phyloP scores from a whole-genome alignment of 108 stramenopile genomes.

The Cyclotella baltica region DNA sequence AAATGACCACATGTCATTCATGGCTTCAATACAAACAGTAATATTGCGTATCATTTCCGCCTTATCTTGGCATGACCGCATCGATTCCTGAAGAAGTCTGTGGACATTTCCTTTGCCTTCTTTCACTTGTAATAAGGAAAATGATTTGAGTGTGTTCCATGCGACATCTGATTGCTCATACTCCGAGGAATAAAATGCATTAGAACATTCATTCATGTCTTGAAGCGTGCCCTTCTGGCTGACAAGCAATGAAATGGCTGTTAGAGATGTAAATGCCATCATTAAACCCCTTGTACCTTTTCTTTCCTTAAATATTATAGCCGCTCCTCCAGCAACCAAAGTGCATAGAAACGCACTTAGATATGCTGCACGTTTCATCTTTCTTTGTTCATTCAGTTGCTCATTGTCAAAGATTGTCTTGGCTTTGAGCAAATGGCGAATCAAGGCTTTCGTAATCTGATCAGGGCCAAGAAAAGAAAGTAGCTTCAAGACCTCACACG shows the following conservation, averaged over 20 bases:
- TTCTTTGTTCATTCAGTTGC: background rate
- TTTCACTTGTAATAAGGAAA: slow-evolving; percentile 62
- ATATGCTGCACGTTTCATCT: background rate
- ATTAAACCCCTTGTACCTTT: background rate
- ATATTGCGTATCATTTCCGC: slow-evolving; percentile 31
- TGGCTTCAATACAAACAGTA: slow-evolving; percentile 54
- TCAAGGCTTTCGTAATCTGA: slow-evolving; percentile 61
- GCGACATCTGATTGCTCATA: slow-evolving; percentile 68
- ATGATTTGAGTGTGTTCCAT: slow-evolving; percentile 75
- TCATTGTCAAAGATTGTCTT: slow-evolving; percentile 46
- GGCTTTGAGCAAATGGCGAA: slow-evolving; percentile 54
- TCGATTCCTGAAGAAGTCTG: slow-evolving; percentile 61
- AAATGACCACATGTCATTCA: slow-evolving; percentile 62
- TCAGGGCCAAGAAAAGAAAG: slow-evolving; percentile 70
- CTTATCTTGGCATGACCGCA: slow-evolving; percentile 60
- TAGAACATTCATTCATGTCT: slow-evolving; percentile 18
- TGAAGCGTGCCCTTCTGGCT: too few species aligned
- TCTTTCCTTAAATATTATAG: slow-evolving; percentile 6
- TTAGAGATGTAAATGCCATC: background rate
- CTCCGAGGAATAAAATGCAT: slow-evolving; percentile 43
- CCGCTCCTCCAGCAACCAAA: slow-evolving; percentile 19
- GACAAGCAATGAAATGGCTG: too few species aligned
- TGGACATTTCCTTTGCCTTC: slow-evolving; percentile 72
- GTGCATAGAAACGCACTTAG: background rate
- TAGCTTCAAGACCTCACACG: slow-evolving; percentile 52